phyloP scores from a whole-genome alignment of 768 basidiomycete genomes.

The Multifurca ochricompacta region DNA sequence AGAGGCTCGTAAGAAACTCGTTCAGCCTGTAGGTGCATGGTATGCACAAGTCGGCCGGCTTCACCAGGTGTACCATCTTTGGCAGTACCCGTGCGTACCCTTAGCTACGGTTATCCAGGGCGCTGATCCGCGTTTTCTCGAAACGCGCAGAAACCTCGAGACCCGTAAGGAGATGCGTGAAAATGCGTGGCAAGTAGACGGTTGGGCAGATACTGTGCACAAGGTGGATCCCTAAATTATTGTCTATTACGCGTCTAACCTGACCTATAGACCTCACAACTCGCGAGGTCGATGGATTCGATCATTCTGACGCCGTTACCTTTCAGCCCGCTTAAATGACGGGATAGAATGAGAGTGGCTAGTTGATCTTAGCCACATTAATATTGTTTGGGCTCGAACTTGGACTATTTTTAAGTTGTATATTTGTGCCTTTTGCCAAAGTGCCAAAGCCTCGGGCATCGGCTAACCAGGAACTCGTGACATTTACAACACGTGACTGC shows the following conservation, averaged over 20 bases:
- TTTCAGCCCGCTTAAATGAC: conserved; percentile 86
- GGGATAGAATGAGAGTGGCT: conserved; percentile 83
- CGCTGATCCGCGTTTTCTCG: background rate
- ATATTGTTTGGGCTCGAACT: conserved; percentile 20
- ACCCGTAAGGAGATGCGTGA: conserved; percentile 78
- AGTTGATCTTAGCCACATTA: conserved; percentile 79
- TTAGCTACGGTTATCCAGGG: background rate
- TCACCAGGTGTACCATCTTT: conserved; percentile 91
- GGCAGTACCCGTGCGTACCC: conserved; percentile 81
- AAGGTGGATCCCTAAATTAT: conserved; percentile 45
- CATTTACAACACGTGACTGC: background rate
- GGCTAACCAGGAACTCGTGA: too few species aligned
- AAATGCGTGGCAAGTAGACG: conserved; percentile 89
- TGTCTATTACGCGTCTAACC: background rate
- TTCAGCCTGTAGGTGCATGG: conserved; percentile 86
- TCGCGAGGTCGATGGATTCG: conserved; percentile 81
- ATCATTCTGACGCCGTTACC: conserved; percentile 72
- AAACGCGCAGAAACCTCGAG: conserved; percentile 53
- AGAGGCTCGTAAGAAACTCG: conserved; percentile 83
- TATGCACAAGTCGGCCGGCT: conserved; percentile 81
- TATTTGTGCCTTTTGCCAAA: too few species aligned
- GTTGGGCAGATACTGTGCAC: conserved; percentile 91
- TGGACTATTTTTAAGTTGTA: background rate
- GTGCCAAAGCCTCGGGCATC: too few species aligned
- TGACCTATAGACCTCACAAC: conserved; percentile 69